Conservation (phyloP, 495 filamentous ascomycete genomes). For the Tetracladium marchalianum region DNA sequence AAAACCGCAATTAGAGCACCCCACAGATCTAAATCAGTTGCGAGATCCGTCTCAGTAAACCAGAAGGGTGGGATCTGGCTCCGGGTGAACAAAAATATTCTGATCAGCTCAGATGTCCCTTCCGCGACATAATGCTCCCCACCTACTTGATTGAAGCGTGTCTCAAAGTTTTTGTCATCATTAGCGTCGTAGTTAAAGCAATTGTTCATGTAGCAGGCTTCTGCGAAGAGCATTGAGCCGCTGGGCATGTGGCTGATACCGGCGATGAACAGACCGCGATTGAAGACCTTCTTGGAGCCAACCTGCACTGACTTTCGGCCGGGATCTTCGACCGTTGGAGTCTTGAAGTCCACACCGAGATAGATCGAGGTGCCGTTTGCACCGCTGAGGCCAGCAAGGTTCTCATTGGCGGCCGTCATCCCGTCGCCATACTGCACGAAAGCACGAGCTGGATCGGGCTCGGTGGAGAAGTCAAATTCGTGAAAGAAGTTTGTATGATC, state of each 20-base stretch:
- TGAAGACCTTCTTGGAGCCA: conserved; percentile 56
- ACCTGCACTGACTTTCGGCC: conserved; percentile 66
- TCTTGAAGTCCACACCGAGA: conserved; percentile 43
- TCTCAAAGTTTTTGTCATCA: conserved; percentile 48
- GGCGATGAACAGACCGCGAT: conserved; percentile 58
- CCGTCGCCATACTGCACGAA: conserved; percentile 58
- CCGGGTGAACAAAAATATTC: conserved; percentile 72
- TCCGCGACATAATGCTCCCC: conserved; percentile 76
- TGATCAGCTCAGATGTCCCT: conserved; percentile 57
- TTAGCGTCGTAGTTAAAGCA: conserved; percentile 35
- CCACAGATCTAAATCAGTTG: conserved; percentile 50
- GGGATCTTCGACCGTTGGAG: conserved; percentile 25
- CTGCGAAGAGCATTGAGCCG: conserved; percentile 31
- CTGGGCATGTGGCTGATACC: conserved; percentile 70
- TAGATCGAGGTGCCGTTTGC: conserved; percentile 34
- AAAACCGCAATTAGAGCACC: conserved; percentile 60
- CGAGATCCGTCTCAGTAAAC: conserved; percentile 38
- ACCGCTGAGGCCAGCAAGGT: conserved; percentile 41
- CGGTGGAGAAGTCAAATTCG: conserved; percentile 42
- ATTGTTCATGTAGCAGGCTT: no score
- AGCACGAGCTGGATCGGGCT: conserved; percentile 56
- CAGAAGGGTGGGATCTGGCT: conserved; percentile 29
- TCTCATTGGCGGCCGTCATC: conserved; percentile 39
- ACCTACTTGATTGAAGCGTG: conserved; percentile 58
- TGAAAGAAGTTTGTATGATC: conserved; percentile 45